Base-by-base conservation (phyloP, 1,139 yeast species). In the Taphrina sp. region DNA sequence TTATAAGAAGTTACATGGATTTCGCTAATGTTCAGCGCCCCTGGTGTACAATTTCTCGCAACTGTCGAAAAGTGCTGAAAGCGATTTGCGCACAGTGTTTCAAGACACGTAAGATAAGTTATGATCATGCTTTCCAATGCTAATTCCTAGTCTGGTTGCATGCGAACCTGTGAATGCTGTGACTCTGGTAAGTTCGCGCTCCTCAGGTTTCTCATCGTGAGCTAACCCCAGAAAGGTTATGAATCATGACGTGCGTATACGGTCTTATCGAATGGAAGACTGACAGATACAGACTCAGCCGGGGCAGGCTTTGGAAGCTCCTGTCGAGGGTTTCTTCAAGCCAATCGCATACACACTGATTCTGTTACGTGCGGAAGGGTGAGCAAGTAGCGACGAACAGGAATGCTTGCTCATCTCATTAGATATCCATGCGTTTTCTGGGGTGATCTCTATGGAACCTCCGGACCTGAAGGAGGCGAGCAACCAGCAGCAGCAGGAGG, bases 291-390 rank as follows among this genome's bases (percentile, higher is more conserved):
- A 12, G 7, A 26, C 31, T 26, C 63, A 61, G 24, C 63, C 63
- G 1, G 59, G 58, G 19, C 63, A 61, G 45, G 63, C 62, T 2
- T 58, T 60, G 26, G 61, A 60, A 31, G 60, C 61, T 8, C 61
- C 61, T 2, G 52, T 61, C 39, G 63, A 60, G 28, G 60, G 59
- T 3, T 61, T 60, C 56, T 61, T 61, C 58, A 59, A 58, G 38
- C 62, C 63, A 7, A 35, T 61, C 31, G 63, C 63, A n/a, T 61
- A 61, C 36, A 60, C 62, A 3, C 24, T 61, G 38, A 58, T 61
- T 17, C 49, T 61, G 23, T 60, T 61, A 24, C 61, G 63, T n/a
- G 43, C 34, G 8, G 60, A 58, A 22, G 63, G 63, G 39, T 49
- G 31, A 7, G 16, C n/a, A 26, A n/a, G 5, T n/a, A 4, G 12